Conservation (phyloP, 805 yeast species). For the Ogataea paraovalis region DNA sequence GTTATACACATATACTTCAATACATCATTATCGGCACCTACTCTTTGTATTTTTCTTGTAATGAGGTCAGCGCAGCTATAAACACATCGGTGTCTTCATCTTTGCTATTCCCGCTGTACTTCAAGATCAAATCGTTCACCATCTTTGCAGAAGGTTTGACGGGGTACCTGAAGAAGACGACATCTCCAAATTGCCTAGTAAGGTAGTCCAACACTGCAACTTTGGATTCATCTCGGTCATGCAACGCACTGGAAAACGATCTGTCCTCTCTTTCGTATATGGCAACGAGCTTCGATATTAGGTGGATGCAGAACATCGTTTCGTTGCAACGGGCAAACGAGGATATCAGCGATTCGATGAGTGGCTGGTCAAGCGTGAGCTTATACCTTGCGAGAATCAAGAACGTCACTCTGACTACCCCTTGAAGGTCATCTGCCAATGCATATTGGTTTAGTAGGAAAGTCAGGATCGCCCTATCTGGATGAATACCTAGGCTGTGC, state of each 20-base stretch:
- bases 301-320: conserved; percentile 8
- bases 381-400: conserved; percentile 8
- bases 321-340: conserved; percentile 11
- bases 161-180: background rate
- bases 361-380: conserved; percentile 8
- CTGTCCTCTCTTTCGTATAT: too few relatives aligned
- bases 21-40: too few relatives aligned
- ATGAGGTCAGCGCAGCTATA: conserved; percentile 10
- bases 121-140: background rate
- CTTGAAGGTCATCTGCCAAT: conserved; percentile 1
- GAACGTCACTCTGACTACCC: conserved; percentile 5
- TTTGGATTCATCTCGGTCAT: conserved; percentile 7
- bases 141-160: background rate
- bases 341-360: conserved; percentile 8
- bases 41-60: conserved; percentile 13
- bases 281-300: conserved; percentile 9
- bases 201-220: background rate
- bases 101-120: background rate
- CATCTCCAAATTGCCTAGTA: background rate
- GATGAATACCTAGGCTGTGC: conserved; percentile 2
- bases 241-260: too few relatives aligned
- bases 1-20: background rate
- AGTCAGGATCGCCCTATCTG: conserved; percentile 11
- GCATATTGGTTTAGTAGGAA: conserved; percentile 7
- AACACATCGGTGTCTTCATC: conserved; percentile 3